Evolutionary conservation across 1,284 basidiomycete species (phyloP).

Genomic region (Chondrostereum purpureum): DNA sequence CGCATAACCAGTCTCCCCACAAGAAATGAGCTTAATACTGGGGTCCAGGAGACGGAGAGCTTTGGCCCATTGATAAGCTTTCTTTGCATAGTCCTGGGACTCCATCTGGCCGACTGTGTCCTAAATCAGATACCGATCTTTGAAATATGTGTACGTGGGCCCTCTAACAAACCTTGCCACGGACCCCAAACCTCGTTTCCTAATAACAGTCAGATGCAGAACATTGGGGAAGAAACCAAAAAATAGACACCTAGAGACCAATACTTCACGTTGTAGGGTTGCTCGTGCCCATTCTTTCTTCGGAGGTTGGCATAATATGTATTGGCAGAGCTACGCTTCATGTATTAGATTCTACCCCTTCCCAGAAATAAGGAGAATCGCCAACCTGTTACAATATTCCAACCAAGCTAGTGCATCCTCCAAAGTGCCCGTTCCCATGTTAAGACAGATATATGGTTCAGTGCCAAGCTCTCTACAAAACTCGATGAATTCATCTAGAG

Average conservation of each 20-base stretch:
- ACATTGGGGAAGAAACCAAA: background rate
- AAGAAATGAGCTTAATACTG: conserved; percentile 49
- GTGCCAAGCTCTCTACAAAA: conserved; percentile 43
- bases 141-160: too few species aligned
- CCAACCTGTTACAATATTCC: conserved; percentile 57
- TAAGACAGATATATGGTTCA: conserved; percentile 59
- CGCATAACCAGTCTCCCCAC: conserved; percentile 46
- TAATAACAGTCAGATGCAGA: background rate
- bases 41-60: conserved; percentile 57
- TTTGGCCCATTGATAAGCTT: conserved; percentile 60
- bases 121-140: background rate
- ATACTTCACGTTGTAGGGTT: conserved; percentile 50
- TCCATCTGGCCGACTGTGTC: conserved; percentile 53
- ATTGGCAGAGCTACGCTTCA: conserved; percentile 24
- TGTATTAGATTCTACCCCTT: background rate
- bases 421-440: conserved; percentile 61
- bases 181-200: conserved; percentile 55
- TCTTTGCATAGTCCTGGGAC: conserved; percentile 51
- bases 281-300: conserved; percentile 49
- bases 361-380: background rate
- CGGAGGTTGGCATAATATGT: conserved; percentile 58
- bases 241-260: conserved; percentile 26
- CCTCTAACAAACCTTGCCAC: conserved; percentile 42
- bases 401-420: conserved; percentile 63
- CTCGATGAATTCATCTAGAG: conserved; percentile 33